Base-by-base conservation (phyloP, 2,329 filamentous ascomycete genomes). In the Pyrenophora graminea region DNA sequence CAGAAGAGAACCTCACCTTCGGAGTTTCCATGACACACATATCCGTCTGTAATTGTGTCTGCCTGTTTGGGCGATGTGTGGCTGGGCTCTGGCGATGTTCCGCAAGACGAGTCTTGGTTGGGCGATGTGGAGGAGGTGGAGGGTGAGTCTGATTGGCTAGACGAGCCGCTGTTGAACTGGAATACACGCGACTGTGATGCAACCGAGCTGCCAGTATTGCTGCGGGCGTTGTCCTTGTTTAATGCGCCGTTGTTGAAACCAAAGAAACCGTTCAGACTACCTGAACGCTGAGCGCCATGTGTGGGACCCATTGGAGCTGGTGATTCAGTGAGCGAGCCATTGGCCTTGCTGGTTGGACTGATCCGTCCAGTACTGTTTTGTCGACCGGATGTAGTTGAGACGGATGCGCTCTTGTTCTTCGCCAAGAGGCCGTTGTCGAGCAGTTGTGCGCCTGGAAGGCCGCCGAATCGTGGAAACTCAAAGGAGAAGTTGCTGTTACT, bases 381-480 rank as follows among this genome's bases (percentile, higher is more conserved):
- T 19, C 71, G 70, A 33, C 51, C 53, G 36, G 63, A 67, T 5
- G 48, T 51, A 40, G 34, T 61, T 9, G 64, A 59, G 4, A 57
- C 51, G 3, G 67, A 63, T 3, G 60, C 44, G 4, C 59, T 47
- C 48, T 72, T 73, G 21, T 61, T 66, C 61, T 64, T 67, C 27
- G 63, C 65, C 10, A 75, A 59, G 7, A 76, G 69, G n/a, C 75
- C 72, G 48, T 78, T 79, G 53, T 74, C 79, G 53, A 83, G 79
- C 10, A 83, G 75, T 54, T 82, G 79, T 3, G 77, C 74, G 23
- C 77, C 78, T 17, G 83, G 82, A 21, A 95, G 81, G 52, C 86
- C 82, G 39, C 94, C 94, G 66, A 99, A 97, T 69, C 89, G 92
- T 59, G 94, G 93, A 59, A 97, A 97, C 62, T 97, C 93, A 63